These are phyloP conservation scores for Quillaja saponaria DNA, from an alignment of 306 rosid species.

Conservation along the genomic window DNA sequence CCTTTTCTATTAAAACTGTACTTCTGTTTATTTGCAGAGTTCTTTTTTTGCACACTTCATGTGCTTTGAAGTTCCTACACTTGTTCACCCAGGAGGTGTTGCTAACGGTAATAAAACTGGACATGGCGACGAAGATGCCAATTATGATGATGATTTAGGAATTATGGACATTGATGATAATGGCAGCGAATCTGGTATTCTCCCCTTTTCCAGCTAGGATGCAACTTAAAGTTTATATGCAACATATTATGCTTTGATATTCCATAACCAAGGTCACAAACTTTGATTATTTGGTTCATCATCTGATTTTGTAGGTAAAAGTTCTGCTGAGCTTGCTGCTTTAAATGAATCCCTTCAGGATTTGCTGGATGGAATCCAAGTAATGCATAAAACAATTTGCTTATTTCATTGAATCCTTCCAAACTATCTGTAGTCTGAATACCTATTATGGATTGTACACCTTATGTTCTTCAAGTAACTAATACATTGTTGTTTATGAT, in stretches of 20 bases:
- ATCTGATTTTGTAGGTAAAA: constrained; percentile 50
- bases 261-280: constrained; percentile 31
- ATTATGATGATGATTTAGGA: constrained; percentile 74
- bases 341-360: constrained; percentile 85
- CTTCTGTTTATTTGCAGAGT: constrained; percentile 61
- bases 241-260: constrained; percentile 9
- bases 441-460: background rate
- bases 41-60: constrained; percentile 83
- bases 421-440: too few relatives aligned
- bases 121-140: constrained; percentile 38
- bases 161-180: constrained; percentile 79
- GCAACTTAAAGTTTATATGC: constrained; percentile 1
- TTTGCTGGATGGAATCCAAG: constrained; percentile 95
- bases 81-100: constrained; percentile 86
- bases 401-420: constrained; percentile 3
- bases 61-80: constrained; percentile 89
- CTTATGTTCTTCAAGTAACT: constrained; percentile 9
- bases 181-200: constrained; percentile 53
- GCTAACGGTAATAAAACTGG: constrained; percentile 60
- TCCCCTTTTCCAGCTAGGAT: constrained; percentile 11
- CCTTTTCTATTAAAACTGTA: constrained; percentile 21
- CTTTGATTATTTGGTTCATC: constrained; percentile 9
- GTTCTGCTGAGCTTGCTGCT: constrained; percentile 66
- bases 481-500: constrained; percentile 4
- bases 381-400: constrained; percentile 36